Percentiles rank a stretch among this genome's conserved stretches.
These are phyloP conservation scores for Monilinia laxa DNA, from an alignment of 2,329 filamentous ascomycete genomes.

Conservation along the genomic window DNA sequence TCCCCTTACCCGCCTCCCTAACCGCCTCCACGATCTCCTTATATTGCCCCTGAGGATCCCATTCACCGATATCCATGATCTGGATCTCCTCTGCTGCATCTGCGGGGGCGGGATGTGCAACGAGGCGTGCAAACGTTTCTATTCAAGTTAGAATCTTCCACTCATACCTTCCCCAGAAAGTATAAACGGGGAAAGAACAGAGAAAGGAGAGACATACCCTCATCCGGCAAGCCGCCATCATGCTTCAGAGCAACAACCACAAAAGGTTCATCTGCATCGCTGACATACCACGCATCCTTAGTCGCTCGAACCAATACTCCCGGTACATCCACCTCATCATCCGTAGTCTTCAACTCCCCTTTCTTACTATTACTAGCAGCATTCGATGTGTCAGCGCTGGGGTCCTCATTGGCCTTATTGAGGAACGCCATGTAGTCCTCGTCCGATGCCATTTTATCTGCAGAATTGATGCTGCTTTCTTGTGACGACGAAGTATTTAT, in stretches of 20 bases:
- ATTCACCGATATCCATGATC: constrained; percentile 67
- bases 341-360: constrained; percentile 52
- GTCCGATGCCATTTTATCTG: constrained; percentile 65
- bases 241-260: constrained; percentile 70
- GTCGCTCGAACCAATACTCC: constrained; percentile 52
- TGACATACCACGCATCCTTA: constrained; percentile 66
- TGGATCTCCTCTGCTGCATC: constrained; percentile 54
- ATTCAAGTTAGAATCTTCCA: constrained; percentile 12
- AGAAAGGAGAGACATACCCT: constrained; percentile 51
- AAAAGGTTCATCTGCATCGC: constrained; percentile 85
- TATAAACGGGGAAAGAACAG: not conserved
- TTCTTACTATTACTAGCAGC: constrained; percentile 35
- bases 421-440: constrained; percentile 82
- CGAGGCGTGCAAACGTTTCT: constrained; percentile 70
- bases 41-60: constrained; percentile 73
- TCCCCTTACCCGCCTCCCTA: constrained; percentile 57
- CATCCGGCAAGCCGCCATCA: constrained; percentile 57
- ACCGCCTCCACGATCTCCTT: constrained; percentile 67
- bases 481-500: not conserved
- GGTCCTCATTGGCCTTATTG: constrained; percentile 80
- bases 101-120: constrained; percentile 56
- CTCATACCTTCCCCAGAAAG: not conserved
- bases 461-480: not conserved
- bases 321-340: constrained; percentile 60
- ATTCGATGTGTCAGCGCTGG: constrained; percentile 56